Evolutionary conservation across 495 filamentous ascomycete species (phyloP), one percentile per base, ranked within the genome.

Genomic region (Melanomma pulvis-pyrius): DNA sequence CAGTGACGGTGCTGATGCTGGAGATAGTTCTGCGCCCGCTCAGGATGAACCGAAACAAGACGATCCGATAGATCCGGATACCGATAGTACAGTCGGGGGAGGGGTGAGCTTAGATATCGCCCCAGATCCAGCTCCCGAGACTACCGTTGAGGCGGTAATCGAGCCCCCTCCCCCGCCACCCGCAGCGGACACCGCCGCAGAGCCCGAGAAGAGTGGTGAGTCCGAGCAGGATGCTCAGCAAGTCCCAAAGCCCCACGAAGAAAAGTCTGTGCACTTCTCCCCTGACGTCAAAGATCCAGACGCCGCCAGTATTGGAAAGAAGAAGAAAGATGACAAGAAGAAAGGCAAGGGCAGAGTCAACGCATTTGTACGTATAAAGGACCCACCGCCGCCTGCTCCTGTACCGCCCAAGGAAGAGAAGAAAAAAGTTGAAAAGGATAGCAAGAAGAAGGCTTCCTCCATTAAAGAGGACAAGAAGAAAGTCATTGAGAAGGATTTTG

Each of bases 211-310:
- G 53, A 52, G 41, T 65, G 47, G 44, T 55, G 63, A 67, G 56
- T 48, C 47, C 19, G 63, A 67, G 63, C 63, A 47, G 48, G 55
- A 5, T 9, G 54, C 54, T 53, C 62, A 30, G 51, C 28, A 65
- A 29, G 28, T 58, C 44, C 28, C 50, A 36, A 55, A 53, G 19
- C 47, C 64, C 54, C 54, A 34, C 46, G 48, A 55, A 36, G 39
- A 47, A 51, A 68, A 68, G 52, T 59, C 22, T 46, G 67, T 69
- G 30, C 67, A 69, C 24, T 69, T 69, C 48, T 65, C 67, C 12
- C 50, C 60, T 57, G 67, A 69, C 56, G 55, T 64, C 52, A 69
- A 64, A 61, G 67, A 69, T 52, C 36, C 55, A 52, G 67, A 65
- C 25, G 32, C 60, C 1, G 28, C 4, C 13, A 69, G 41, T 34